phyloP scores from a whole-genome alignment of 2,329 filamentous ascomycete species.

The Sporothrix brunneoviolacea region DNA sequence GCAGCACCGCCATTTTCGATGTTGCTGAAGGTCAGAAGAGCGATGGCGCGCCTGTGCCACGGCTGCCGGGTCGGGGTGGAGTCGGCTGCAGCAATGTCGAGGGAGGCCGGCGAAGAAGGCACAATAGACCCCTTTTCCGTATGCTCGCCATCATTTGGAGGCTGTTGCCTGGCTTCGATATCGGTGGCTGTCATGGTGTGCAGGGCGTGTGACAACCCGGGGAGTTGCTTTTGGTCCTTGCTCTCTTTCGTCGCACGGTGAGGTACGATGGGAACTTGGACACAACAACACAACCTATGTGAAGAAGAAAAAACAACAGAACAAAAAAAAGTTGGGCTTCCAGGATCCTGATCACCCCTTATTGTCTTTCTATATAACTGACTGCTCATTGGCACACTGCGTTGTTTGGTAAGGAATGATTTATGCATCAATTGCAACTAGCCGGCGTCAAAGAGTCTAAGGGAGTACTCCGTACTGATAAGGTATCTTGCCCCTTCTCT shows the following conservation, averaged over 20 bases:
- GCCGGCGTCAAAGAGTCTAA: no score
- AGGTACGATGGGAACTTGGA: not conserved
- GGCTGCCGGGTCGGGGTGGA: not conserved
- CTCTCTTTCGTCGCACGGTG: not conserved
- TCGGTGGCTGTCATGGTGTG: not conserved
- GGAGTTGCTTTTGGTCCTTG: not conserved
- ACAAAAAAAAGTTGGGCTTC: no score
- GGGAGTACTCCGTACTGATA: no score
- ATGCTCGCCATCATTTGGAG: not conserved
- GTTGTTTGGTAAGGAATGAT: no score
- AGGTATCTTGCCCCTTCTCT: not conserved
- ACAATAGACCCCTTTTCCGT: not conserved
- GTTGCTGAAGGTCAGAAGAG: not conserved
- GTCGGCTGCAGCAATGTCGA: not conserved
- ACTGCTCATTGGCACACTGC: no score
- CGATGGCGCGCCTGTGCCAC: not conserved
- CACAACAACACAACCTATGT: no score
- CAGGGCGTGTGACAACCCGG: not conserved
- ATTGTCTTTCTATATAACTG: no score
- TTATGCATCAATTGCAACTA: no score
- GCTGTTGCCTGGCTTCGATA: not conserved
- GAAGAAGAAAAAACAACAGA: no score
- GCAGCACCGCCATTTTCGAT: slow-evolving; percentile 38
- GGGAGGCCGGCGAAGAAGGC: not conserved
- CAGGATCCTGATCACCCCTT: no score